Conservation (phyloP, 2,329 filamentous ascomycete species). For the Calcarisporium arbuscula region DNA sequence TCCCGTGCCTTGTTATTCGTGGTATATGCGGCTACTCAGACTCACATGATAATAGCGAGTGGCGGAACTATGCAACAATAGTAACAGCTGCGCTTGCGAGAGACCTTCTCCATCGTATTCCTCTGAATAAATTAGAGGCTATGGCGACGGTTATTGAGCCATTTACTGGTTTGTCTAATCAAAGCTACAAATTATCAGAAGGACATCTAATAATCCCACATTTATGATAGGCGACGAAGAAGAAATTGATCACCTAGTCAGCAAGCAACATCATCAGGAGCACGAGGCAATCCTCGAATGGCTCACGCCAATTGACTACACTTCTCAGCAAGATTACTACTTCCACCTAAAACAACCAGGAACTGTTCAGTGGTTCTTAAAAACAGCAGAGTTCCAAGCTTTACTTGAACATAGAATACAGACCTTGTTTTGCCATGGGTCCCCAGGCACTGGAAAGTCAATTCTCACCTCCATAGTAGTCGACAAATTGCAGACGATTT, state of each 20-base stretch:
- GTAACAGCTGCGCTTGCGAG: constrained; percentile 22
- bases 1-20: constrained; percentile 25
- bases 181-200: no score
- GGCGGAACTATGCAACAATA: constrained; percentile 24
- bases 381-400: neutral
- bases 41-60: constrained; percentile 23
- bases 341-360: constrained; percentile 1
- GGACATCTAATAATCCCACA: no score
- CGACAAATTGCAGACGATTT: constrained; percentile 12
- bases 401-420: constrained; percentile 7
- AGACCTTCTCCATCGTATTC: constrained; percentile 14
- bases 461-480: constrained; percentile 13
- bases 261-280: no score
- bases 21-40: constrained; percentile 31
- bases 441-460: no score
- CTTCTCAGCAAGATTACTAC: neutral
- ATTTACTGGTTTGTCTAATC: no score
- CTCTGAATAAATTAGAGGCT: constrained; percentile 8
- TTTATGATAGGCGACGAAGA: no score
- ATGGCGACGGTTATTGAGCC: no score
- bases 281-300: no score
- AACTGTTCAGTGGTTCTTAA: constrained; percentile 8
- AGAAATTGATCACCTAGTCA: no score
- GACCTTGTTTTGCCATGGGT: constrained; percentile 20
- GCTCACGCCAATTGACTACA: neutral